phyloP scores from a whole-genome alignment of 2,329 filamentous ascomycete genomes.

The Immersiporthe knoxdaviesiana region DNA sequence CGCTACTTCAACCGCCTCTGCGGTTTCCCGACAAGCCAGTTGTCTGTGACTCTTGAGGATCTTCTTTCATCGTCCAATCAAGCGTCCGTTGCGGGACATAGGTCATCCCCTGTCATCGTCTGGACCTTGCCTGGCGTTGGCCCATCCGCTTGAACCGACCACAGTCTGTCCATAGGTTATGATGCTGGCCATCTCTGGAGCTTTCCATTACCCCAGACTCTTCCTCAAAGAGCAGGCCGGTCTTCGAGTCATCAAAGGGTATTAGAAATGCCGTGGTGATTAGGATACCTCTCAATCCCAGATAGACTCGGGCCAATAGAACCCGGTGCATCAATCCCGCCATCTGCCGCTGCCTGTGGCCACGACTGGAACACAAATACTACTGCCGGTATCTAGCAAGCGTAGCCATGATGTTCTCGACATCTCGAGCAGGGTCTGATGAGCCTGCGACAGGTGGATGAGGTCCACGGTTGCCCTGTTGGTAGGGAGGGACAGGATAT shows the following conservation, averaged over 20 bases:
- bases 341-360: background rate
- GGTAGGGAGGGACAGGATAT: conserved; percentile 38
- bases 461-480: conserved; percentile 34
- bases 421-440: conserved; percentile 52
- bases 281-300: background rate
- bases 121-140: too few species aligned
- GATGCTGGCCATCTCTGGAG: background rate
- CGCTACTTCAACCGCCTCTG: background rate
- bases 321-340: background rate
- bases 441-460: conserved; percentile 33
- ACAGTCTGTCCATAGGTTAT: background rate
- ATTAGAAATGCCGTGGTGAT: background rate
- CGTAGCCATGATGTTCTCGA: conserved; percentile 77
- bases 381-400: conserved; percentile 66
- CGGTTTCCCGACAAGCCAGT: background rate
- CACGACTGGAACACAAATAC: background rate
- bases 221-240: background rate
- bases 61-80: background rate
- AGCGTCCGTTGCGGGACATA: background rate
- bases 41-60: background rate
- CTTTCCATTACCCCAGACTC: background rate
- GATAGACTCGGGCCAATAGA: background rate
- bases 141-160: background rate
- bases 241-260: too few species aligned
- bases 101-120: background rate